These are phyloP conservation scores for Fusarium anguioides DNA, from an alignment of 2,329 filamentous ascomycete genomes.

Conservation along the genomic window DNA sequence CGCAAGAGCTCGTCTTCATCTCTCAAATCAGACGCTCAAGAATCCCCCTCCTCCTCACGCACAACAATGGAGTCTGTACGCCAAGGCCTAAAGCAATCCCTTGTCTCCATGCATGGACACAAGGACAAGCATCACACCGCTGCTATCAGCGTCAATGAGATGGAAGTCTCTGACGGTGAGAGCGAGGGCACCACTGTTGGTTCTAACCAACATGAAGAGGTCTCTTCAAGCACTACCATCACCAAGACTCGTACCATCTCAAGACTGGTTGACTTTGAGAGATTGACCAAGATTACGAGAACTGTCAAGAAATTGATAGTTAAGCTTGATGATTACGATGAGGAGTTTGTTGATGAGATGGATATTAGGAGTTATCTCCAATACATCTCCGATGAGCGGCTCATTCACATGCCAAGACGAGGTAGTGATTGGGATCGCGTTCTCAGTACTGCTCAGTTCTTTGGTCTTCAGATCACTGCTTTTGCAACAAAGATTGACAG, in stretches of 20 bases:
- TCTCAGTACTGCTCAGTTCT: slow-evolving; percentile 55
- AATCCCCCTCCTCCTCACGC: slow-evolving; percentile 10
- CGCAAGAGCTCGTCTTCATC: slow-evolving; percentile 34
- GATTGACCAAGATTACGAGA: slow-evolving; percentile 28
- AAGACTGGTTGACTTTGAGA: slow-evolving; percentile 18
- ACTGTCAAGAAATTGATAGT: slow-evolving; percentile 34
- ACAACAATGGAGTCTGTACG: slow-evolving; percentile 29
- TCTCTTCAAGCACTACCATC: neutral
- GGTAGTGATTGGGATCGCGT: slow-evolving; percentile 57
- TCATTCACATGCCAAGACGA: slow-evolving; percentile 54
- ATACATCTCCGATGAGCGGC: slow-evolving; percentile 53
- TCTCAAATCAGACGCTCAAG: slow-evolving; percentile 20
- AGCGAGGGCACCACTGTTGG: slow-evolving; percentile 27
- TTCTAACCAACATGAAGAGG: slow-evolving; percentile 10
- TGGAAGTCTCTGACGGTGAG: slow-evolving; percentile 23
- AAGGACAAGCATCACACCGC: slow-evolving; percentile 12
- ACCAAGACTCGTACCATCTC: neutral
- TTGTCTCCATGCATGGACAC: slow-evolving; percentile 13
- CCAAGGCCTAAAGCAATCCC: slow-evolving; percentile 23
- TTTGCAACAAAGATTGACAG: slow-evolving; percentile 50
- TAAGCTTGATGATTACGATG: slow-evolving; percentile 36
- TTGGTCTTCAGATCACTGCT: slow-evolving; percentile 53
- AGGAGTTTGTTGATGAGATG: slow-evolving; percentile 36
- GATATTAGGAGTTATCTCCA: slow-evolving; percentile 47
- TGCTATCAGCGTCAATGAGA: slow-evolving; percentile 8